Conservation (phyloP, 257 asterid genomes). For the Echites panduratus region DNA sequence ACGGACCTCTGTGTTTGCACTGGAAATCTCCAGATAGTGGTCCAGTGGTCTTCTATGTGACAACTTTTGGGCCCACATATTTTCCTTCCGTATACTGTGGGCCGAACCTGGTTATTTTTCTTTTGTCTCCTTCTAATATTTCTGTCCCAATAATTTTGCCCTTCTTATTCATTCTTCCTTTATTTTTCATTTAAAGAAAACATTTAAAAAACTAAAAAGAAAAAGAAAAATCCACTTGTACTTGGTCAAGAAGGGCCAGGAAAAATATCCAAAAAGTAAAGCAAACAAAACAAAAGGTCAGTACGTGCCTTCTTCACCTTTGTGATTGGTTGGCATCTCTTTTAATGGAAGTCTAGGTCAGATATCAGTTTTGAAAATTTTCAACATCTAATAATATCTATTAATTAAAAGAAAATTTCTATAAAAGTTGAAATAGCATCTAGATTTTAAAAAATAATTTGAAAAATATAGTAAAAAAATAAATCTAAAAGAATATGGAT, state of each 20-base stretch:
- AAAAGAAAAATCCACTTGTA: too few relatives aligned
- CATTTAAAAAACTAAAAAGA: too few relatives aligned
- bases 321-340: background rate
- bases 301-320: background rate
- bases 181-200: too few relatives aligned
- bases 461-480: too few relatives aligned
- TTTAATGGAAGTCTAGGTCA: background rate
- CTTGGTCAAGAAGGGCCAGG: background rate
- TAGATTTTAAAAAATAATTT: too few relatives aligned
- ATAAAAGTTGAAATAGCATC: too few relatives aligned
- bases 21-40: background rate
- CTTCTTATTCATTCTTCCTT: background rate
- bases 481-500: too few relatives aligned
- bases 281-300: background rate
- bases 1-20: background rate
- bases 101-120: slow-evolving; percentile 16
- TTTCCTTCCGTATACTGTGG: slow-evolving; percentile 9
- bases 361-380: too few relatives aligned
- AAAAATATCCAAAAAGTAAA: background rate
- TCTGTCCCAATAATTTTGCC: background rate
- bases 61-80: slow-evolving; percentile 10
- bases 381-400: background rate
- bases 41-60: background rate
- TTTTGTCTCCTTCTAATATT: slow-evolving; percentile 9
- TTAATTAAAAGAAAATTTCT: too few relatives aligned